Evolutionary conservation across 306 rosid genomes (phyloP), one percentile per base, ranked within the genome.

Genomic region (Hippophae gyantsensis): DNA sequence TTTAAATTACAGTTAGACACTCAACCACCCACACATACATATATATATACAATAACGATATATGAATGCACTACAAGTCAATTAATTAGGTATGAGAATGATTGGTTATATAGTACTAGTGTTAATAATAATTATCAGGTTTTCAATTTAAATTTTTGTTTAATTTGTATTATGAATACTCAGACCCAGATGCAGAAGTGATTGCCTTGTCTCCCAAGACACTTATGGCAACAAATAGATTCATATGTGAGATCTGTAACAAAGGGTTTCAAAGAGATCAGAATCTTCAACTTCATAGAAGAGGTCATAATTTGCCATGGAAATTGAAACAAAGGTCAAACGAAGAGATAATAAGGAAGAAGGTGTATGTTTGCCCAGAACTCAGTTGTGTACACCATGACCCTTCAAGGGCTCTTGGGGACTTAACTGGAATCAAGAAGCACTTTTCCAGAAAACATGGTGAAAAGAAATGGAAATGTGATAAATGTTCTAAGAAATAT

Each of bases 401-500:
- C 42, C 99, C 99, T 40, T 77, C 85, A 40, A 84, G 99, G 58
- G 99, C 99, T 0, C 82, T 93, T 1, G 97, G 99, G 13, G 99
- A 93, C 74, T 67, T 93, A 44, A 88, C 99, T 18, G 99, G 99
- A 18, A 86, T 93, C 66, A 93, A 93, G 79, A 93, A 93, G 76
- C 99, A 93, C 83, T 93, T 88, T 63, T 71, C 83, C 76, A 85
- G 97, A 67, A 93, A 93, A 66, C 99, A 93, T 14, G 99, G 99
- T 2, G 99, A 93, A 78, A 93, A 93, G 86, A 85, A 86, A 79
- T 93, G 99, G 99, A 88, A 93, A 78, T 93, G 99, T 63, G 99
- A 93, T 3, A 93, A 88, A 69, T 93, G 99, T 69, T 83, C 90
- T 1, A 93, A 93, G 84, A 84, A 56, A 49, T 93, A 93, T 43